Evolutionary conservation across 2,329 filamentous ascomycete genomes (phyloP).

Genomic region (Davidsoniella virescens): DNA sequence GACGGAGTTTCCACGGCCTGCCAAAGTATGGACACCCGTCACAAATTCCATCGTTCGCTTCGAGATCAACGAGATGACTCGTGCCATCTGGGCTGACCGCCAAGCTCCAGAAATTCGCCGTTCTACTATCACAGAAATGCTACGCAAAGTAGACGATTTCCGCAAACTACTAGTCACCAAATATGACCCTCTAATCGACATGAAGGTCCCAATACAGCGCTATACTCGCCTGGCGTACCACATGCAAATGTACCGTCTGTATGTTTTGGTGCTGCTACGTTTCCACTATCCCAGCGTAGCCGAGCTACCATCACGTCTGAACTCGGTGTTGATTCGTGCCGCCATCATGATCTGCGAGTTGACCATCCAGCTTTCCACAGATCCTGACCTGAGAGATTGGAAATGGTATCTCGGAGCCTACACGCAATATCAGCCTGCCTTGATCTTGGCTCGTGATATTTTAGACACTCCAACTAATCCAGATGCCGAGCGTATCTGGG

Average conservation of each 20-base stretch:
- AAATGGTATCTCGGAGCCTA: constrained; percentile 56
- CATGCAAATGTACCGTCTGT: constrained; percentile 44
- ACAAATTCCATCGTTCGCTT: constrained; percentile 53
- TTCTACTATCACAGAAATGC: constrained; percentile 44
- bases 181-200: constrained; percentile 47
- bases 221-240: constrained; percentile 49
- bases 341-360: constrained; percentile 36
- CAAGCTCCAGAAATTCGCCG: constrained; percentile 45
- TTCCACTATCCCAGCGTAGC: constrained; percentile 36
- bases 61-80: constrained; percentile 58
- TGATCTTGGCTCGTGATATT: constrained; percentile 52
- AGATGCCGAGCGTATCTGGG: constrained; percentile 52
- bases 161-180: constrained; percentile 45
- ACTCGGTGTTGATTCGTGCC: constrained; percentile 46
- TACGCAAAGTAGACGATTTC: constrained; percentile 55
- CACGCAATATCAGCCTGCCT: constrained; percentile 55
- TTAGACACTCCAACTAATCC: constrained; percentile 40
- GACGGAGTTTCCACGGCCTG: constrained; percentile 20
- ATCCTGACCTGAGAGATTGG: constrained; percentile 37
- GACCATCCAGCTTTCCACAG: constrained; percentile 30
- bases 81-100: constrained; percentile 53
- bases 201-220: constrained; percentile 42
- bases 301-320: constrained; percentile 44
- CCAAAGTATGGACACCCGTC: constrained; percentile 47
- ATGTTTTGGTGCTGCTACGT: constrained; percentile 51